Conservation (phyloP, 257 asterid genomes). For the Forsythia suspensa region DNA sequence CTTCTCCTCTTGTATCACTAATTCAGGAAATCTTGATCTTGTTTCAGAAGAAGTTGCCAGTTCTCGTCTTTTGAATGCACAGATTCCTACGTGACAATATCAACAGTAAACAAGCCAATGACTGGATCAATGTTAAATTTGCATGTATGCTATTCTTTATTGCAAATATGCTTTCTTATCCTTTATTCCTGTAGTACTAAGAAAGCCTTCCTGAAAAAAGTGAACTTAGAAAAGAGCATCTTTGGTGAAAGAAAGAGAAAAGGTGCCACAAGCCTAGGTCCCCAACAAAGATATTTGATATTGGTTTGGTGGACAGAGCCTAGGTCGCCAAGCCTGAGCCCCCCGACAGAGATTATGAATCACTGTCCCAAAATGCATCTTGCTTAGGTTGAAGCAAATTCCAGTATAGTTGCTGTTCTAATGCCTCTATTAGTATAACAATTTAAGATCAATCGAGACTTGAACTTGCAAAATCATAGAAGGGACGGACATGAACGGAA, state of each 20-base stretch:
- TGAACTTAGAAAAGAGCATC: no score
- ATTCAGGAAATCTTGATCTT: slow-evolving; percentile 92
- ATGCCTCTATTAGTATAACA: background rate
- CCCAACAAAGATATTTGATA: no score
- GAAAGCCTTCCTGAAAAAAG: no score
- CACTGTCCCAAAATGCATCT: no score
- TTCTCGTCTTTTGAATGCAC: slow-evolving; percentile 82
- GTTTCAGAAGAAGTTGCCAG: slow-evolving; percentile 95
- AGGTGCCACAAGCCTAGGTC: no score
- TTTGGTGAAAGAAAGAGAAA: no score
- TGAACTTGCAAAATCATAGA: background rate
- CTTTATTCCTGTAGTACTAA: no score
- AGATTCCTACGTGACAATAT: slow-evolving; percentile 55
- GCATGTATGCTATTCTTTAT: slow-evolving; percentile 4
- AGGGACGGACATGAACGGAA: slow-evolving; percentile 5
- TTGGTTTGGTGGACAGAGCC: no score
- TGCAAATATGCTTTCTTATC: background rate
- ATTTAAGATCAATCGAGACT: slow-evolving; percentile 3
- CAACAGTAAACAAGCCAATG: background rate
- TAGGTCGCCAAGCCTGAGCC: no score
- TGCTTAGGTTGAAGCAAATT: no score
- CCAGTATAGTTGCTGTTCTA: no score
- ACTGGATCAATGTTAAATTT: slow-evolving; percentile 3
- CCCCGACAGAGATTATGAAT: no score
- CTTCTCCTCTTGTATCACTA: slow-evolving; percentile 95